Evolutionary conservation across 768 basidiomycete genomes (phyloP), one percentile per base, ranked within the genome.

Genomic region (Russula dissimulans): DNA sequence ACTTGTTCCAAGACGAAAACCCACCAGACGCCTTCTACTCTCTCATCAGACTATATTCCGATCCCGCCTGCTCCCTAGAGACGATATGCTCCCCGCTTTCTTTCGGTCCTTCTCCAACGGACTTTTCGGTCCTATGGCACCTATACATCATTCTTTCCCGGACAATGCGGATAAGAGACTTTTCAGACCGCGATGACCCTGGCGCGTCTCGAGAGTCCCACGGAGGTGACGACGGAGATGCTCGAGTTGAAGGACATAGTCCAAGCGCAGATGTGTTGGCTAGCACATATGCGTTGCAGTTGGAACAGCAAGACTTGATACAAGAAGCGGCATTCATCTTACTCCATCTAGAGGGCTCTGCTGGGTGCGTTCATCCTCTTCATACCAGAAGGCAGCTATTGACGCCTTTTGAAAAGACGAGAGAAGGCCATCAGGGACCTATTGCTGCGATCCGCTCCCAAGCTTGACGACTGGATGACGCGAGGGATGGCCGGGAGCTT

Each of bases 121-220:
- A 95, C 70, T 86, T 83, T 69, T 83, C 91, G 22, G 75, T 97
- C 57, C 79, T 89, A 7, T 99, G 95, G 95, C 93, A 97, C 72
- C 69, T 97, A 38, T 97, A 95, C 71, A 81, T 93, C 56, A 76
- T 98, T 38, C 75, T 98, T 49, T 88, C 93, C 15, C 81, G 87
- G 29, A 89, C 87, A 61, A 84, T 97, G 74, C 79, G 86, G 31
- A 74, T 88, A 41, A 82, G 94, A 22, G 95, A 97, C 70, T 89
- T 95, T 65, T 82, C 84, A n/a, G 95, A 97, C 70, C 81, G 94
- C 10, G 79, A 78, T 39, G 78, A 81, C 18, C 71, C 77, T 3
- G 75, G 75, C 31, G 63, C 71, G 62, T 61, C 73, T 57, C 65
- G 61, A 38, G 71, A 75, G 54, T 70, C 69, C 26, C 73, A 72